Evolutionary conservation across 1,284 basidiomycete genomes (phyloP), one percentile per base, ranked within the genome.

Genomic region (Hypsizygus ulmarius): DNA sequence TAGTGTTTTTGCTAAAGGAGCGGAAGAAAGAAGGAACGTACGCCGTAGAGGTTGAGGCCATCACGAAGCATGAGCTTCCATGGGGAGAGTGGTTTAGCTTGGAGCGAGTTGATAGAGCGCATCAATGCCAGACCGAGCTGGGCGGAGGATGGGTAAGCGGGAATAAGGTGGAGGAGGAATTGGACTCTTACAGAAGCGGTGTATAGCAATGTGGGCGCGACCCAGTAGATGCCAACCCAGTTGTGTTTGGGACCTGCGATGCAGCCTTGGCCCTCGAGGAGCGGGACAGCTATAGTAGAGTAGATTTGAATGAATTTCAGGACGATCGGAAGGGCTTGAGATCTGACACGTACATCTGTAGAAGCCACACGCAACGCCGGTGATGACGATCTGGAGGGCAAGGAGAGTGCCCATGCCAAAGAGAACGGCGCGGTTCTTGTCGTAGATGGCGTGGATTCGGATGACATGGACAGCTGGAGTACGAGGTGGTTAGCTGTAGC

Each of bases 11-110:
- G 11, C 1, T 33, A 5, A 10, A 25, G 3, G 9, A 3, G 15
- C 1, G 27, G 9, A 9, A 3, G 7, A 6, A 29, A 43, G 29
- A 40, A 47, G 39, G 9, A 30, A 54, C 78, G 56, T 64, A 82
- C 82, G 47, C 77, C 84, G 60, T 90, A 90, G 48, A 90, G 78
- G 68, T 90, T 90, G 54, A 91, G 79, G 8, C 87, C 86, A 62
- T 91, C 88, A 51, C 88, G 85, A 52, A 90, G 84, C 87, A 90
- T 90, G 55, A 90, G 74, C 60, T 89, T 88, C 88, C 88, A 90
- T 36, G 74, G 71, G 43, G 72, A 75, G 50, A 88, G 65, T 1
- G 69, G 76, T 60, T 84, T 87, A 28, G 70, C 56, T 39, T 75
- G 56, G 52, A 85, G 78, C 2, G 85, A 87, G 49, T 70, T 62